Conservation (phyloP, 306 rosid genomes). For the Lithocarpus polystachyus region DNA sequence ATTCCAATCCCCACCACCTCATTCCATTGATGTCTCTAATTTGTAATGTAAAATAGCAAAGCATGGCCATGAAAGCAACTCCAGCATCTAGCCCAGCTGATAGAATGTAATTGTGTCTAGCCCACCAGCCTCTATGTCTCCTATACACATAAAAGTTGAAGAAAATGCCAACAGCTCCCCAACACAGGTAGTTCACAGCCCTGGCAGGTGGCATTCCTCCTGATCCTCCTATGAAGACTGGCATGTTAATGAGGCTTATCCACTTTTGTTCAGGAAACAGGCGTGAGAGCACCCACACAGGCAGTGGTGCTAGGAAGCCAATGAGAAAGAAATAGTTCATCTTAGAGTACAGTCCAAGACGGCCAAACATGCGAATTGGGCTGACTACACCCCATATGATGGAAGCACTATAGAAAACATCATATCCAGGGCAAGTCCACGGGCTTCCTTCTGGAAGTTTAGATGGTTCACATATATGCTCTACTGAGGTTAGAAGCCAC, state of each 20-base stretch:
- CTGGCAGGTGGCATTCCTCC: conserved; percentile 31
- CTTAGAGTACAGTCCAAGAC: conserved; percentile 39
- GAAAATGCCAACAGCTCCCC: conserved; percentile 61
- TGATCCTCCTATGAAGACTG: conserved; percentile 40
- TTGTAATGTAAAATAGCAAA: conserved; percentile 55
- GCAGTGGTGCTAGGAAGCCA: conserved; percentile 51
- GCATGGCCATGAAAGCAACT: conserved; percentile 46
- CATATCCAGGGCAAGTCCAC: conserved; percentile 70
- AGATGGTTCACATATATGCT: conserved; percentile 38
- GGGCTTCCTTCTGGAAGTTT: conserved; percentile 54
- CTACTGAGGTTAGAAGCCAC: conserved; percentile 57
- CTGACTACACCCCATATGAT: conserved; percentile 80
- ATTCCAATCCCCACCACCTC: conserved; percentile 56
- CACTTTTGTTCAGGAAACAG: conserved; percentile 48
- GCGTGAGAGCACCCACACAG: conserved; percentile 43
- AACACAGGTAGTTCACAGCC: conserved; percentile 42
- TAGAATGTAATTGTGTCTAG: conserved; percentile 58
- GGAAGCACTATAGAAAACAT: conserved; percentile 71
- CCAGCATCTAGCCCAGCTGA: conserved; percentile 79
- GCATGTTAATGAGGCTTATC: conserved; percentile 58
- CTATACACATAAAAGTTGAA: conserved; percentile 53
- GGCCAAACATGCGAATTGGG: conserved; percentile 55
- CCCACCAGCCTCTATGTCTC: conserved; percentile 61
- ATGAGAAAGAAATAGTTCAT: conserved; percentile 69
- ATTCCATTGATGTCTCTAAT: conserved; percentile 33